Evolutionary conservation across 345 rosid genomes (phyloP).

Genomic region (Euphorbia tirucalli): DNA sequence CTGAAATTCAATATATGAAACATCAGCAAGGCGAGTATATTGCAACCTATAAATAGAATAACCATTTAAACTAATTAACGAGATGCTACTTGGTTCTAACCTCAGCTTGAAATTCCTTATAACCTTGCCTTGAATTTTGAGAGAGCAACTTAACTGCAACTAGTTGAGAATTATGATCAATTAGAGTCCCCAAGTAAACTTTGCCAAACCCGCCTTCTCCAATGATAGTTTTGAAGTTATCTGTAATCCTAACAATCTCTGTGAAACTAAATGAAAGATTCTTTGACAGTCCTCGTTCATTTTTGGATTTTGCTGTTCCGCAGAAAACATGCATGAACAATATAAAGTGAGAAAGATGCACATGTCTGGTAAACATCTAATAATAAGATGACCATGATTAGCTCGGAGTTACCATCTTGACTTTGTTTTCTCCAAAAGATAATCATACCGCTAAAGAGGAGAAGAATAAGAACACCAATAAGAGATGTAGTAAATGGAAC

Average conservation of each 20-base stretch:
- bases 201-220: slow-evolving; percentile 58
- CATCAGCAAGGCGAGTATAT: too few relatives aligned
- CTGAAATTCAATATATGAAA: too few relatives aligned
- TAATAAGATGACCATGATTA: too few relatives aligned
- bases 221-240: slow-evolving; percentile 37
- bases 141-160: too few relatives aligned
- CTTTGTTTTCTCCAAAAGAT: slow-evolving; percentile 22
- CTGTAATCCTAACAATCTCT: slow-evolving; percentile 35
- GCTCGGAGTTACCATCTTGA: too few relatives aligned
- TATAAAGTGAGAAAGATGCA: not conserved
- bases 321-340: not conserved
- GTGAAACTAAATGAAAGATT: slow-evolving; percentile 25
- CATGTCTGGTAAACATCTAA: too few relatives aligned
- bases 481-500: slow-evolving; percentile 26
- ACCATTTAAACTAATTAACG: too few relatives aligned
- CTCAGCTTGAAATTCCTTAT: too few relatives aligned
- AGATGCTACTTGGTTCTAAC: too few relatives aligned
- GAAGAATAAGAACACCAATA: slow-evolving; percentile 20
- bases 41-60: too few relatives aligned
- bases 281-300: not conserved
- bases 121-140: too few relatives aligned
- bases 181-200: slow-evolving; percentile 42
- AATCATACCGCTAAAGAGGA: slow-evolving; percentile 7
- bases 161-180: too few relatives aligned
- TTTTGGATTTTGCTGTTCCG: not conserved